Percentiles rank a stretch among this genome's conserved stretches.
phyloP scores from a whole-genome alignment of 1,284 basidiomycete genomes.

The Grifola frondosa region DNA sequence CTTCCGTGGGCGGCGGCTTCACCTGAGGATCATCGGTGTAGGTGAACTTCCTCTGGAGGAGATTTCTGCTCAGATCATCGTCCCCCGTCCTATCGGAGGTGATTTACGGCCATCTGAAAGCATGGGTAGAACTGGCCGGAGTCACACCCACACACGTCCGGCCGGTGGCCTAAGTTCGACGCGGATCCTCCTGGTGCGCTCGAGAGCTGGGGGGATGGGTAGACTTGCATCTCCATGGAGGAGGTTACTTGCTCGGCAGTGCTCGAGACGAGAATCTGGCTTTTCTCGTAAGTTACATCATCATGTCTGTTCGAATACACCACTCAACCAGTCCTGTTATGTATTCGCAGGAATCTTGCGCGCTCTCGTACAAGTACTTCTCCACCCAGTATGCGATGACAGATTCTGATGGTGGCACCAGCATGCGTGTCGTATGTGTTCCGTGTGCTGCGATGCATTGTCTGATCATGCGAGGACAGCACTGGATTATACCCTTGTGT shows the following conservation, averaged over 20 bases:
- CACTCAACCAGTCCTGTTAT: neutral
- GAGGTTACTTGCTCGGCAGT: constrained; percentile 14
- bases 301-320: neutral
- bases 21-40: too few relatives aligned
- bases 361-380: constrained; percentile 12
- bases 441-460: constrained; percentile 6
- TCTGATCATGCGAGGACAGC: neutral
- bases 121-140: constrained; percentile 6
- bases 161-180: constrained; percentile 8
- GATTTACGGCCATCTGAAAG: constrained; percentile 8
- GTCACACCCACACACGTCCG: constrained; percentile 6
- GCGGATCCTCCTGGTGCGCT: neutral
- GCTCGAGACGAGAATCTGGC: constrained; percentile 15
- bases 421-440: constrained; percentile 11
- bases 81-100: neutral
- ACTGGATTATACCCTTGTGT: constrained; percentile 16
- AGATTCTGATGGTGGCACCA: neutral
- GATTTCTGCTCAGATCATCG: too few relatives aligned
- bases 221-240: constrained; percentile 17
- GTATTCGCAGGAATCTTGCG: constrained; percentile 12
- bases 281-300: constrained; percentile 14
- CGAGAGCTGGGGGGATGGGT: constrained; percentile 2
- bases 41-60: too few relatives aligned
- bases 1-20: too few relatives aligned
- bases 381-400: neutral